These are phyloP conservation scores for Psilocybe cubensis DNA, from an alignment of 768 basidiomycete species.

Conservation along the genomic window DNA sequence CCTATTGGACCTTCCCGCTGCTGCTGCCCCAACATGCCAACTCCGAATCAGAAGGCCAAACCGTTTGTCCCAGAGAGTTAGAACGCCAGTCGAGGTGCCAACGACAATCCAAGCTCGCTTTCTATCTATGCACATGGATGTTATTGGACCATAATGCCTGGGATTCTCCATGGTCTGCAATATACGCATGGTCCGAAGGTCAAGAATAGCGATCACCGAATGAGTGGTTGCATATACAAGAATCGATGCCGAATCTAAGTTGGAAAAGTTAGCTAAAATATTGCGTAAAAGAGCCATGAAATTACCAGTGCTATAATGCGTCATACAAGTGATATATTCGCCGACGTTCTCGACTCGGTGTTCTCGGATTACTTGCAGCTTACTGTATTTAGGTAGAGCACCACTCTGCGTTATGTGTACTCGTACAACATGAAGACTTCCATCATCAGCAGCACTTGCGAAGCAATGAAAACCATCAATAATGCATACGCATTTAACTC, in stretches of 20 bases:
- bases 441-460: conserved; percentile 84
- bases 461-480: conserved; percentile 90
- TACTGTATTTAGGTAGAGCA: conserved; percentile 81
- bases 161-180: conserved; percentile 84
- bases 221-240: conserved; percentile 87
- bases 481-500: conserved; percentile 71
- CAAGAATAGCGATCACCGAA: conserved; percentile 73
- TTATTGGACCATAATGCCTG: conserved; percentile 84
- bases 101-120: conserved; percentile 88
- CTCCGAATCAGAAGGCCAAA: conserved; percentile 89
- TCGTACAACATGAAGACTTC: conserved; percentile 82
- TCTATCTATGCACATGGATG: conserved; percentile 81
- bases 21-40: conserved; percentile 75
- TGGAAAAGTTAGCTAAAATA: not conserved
- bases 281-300: not conserved
- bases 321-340: conserved; percentile 85
- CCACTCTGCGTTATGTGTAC: conserved; percentile 74
- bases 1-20: conserved; percentile 53
- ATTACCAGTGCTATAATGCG: conserved; percentile 78
- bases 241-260: conserved; percentile 70
- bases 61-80: conserved; percentile 94
- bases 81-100: conserved; percentile 82
- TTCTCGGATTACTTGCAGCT: conserved; percentile 80
- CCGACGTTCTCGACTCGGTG: conserved; percentile 72
- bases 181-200: conserved; percentile 83